A percentile compares a stretch with the other conserved stretches of the same genome.
Conservation (phyloP, 75 land plant genomes). For the Cupressus sempervirens region DNA sequence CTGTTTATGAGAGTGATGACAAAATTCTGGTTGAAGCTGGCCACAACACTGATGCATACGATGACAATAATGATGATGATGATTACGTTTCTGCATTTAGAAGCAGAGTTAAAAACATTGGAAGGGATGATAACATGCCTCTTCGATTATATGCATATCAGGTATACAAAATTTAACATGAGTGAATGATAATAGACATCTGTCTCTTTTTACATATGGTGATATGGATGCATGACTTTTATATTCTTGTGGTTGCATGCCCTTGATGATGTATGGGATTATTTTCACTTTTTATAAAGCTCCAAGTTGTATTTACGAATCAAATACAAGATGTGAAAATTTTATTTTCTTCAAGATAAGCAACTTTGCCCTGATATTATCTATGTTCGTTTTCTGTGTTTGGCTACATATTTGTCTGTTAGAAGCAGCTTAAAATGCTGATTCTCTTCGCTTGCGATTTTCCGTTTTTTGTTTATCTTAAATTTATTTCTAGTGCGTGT, state of each 20-base stretch:
- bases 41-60: slow-evolving; percentile 10
- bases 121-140: slow-evolving; percentile 23
- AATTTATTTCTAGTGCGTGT: neutral
- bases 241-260: neutral
- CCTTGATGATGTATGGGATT: neutral
- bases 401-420: neutral
- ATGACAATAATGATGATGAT: slow-evolving; percentile 16
- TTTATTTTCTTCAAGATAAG: neutral
- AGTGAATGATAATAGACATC: neutral
- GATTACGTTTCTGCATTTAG: slow-evolving; percentile 25
- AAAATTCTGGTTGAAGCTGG: neutral
- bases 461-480: neutral
- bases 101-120: slow-evolving; percentile 11
- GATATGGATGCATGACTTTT: neutral
- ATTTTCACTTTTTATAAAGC: neutral
- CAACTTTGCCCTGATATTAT: neutral
- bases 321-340: neutral
- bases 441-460: neutral
- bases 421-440: neutral
- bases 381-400: neutral
- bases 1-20: slow-evolving; percentile 5
- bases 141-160: slow-evolving; percentile 61
- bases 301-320: neutral
- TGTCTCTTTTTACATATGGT: neutral
- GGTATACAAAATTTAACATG: slow-evolving; percentile 31